Base-by-base conservation (phyloP, 257 asterid species). In the Nicotiana tomentosiformis region DNA sequence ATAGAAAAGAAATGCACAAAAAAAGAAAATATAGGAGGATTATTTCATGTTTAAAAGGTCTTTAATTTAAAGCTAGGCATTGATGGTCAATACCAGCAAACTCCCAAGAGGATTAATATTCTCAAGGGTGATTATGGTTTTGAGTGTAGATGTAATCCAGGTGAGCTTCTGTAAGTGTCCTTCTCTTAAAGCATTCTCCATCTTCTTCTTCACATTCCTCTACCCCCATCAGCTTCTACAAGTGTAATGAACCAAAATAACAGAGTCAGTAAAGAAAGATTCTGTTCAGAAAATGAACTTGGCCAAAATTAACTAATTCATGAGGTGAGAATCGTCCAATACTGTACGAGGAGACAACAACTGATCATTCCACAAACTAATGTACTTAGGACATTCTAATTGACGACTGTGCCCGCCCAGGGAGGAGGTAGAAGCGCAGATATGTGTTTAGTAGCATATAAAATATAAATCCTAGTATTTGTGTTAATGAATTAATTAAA, bases 121-220 rank as follows among this genome's bases (percentile, higher is more conserved):
- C 26, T 85, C 86, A 86, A 91, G 35, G 90, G 10, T 74, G 95
- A 39, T 91, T 83, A 35, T 85, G 93, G 55, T 84, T 77, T 86
- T 93, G 97, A 82, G 98, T 93, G 87, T 93, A 93, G 77, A 93
- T 93, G 87, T 93, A 93, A 80, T 93, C 98, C 84, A 93, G 78
- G 61, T 93, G 97, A 84, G 90, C 93, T 80, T 92, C 98, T 39
- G 89, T 90, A 57, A 89, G 17, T 76, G 76, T 61, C 89, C 98
- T 92, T 84, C 93, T 92, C 86, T 84, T 87, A 7, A 90, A 81
- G 88, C 97, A 92, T 79, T 91, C 97, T 70, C 77, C 72, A 1
- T 88, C 90, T 81, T 82, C 87, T 51, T 33, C 83, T 82, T 78
- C 86, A 83, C 90, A 88, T 53, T 80, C 80, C 23, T 85, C 86